These are phyloP conservation scores for Xylaria curta DNA, from an alignment of 495 filamentous ascomycete species.

Conservation along the genomic window DNA sequence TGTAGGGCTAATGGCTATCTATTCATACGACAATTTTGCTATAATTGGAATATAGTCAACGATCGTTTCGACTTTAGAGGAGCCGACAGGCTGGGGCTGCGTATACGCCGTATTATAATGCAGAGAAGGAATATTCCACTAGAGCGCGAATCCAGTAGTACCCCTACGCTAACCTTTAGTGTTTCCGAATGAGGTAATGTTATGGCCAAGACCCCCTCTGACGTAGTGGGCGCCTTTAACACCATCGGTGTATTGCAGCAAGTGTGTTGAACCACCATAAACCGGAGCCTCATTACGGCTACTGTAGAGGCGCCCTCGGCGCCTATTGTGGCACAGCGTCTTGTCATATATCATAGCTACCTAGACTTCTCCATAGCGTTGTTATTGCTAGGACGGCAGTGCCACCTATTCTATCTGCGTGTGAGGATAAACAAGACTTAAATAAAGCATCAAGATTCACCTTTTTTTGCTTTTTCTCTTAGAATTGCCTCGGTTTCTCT, in stretches of 20 bases:
- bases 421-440: not conserved
- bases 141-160: not conserved
- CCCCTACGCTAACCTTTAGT: not conserved
- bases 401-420: not conserved
- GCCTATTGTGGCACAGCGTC: no score
- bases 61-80: not conserved
- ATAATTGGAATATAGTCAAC: not conserved
- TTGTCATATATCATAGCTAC: no score
- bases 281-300: no score
- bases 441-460: not conserved
- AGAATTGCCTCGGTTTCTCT: not conserved
- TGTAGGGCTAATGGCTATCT: not conserved
- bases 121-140: not conserved
- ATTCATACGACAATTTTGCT: not conserved
- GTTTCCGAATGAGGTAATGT: constrained; percentile 1
- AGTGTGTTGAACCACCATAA: not conserved
- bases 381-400: no score
- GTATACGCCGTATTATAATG: constrained; percentile 11
- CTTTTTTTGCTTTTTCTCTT: not conserved
- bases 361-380: no score
- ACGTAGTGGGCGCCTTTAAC: not conserved
- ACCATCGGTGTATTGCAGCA: not conserved
- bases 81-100: not conserved
- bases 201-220: constrained; percentile 1
- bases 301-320: no score